These are phyloP conservation scores for Rhododendron williamsianum DNA, from an alignment of 148 eudicot genomes.

Conservation along the genomic window DNA sequence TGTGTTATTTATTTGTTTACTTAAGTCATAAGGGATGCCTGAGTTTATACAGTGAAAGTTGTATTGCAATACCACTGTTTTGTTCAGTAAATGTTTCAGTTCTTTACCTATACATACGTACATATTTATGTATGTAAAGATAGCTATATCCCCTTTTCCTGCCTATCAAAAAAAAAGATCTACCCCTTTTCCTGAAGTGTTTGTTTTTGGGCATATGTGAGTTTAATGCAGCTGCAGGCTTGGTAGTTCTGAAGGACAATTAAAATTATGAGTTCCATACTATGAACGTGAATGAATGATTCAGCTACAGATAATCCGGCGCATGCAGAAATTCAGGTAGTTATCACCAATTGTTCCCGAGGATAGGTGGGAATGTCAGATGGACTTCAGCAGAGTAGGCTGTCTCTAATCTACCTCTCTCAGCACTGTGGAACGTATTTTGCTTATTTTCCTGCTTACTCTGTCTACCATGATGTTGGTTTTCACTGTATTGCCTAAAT, in stretches of 20 bases:
- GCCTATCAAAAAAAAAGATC: too few species aligned
- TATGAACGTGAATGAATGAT: background rate
- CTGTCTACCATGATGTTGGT: background rate
- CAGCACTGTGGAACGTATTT: background rate
- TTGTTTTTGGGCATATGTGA: background rate
- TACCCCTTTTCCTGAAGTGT: background rate
- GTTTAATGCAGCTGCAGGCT: background rate
- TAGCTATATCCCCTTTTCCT: background rate
- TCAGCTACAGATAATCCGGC: background rate
- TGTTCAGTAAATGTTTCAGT: background rate
- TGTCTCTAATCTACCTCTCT: background rate
- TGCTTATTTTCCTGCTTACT: background rate
- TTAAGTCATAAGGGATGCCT: background rate
- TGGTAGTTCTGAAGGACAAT: background rate
- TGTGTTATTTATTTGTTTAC: background rate
- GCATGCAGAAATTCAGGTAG: background rate
- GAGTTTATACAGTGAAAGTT: conserved; percentile 5
- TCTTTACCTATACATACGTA: background rate
- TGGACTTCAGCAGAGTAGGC: background rate
- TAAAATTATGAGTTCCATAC: background rate
- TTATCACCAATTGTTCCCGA: background rate
- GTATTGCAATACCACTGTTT: conserved; percentile 3
- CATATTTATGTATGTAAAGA: background rate
- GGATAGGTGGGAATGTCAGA: background rate
- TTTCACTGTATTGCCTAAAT: background rate